A percentile compares a stretch with the other conserved stretches of the same genome.
phyloP scores from a whole-genome alignment of 306 rosid genomes.

The Cicer arietinum region DNA sequence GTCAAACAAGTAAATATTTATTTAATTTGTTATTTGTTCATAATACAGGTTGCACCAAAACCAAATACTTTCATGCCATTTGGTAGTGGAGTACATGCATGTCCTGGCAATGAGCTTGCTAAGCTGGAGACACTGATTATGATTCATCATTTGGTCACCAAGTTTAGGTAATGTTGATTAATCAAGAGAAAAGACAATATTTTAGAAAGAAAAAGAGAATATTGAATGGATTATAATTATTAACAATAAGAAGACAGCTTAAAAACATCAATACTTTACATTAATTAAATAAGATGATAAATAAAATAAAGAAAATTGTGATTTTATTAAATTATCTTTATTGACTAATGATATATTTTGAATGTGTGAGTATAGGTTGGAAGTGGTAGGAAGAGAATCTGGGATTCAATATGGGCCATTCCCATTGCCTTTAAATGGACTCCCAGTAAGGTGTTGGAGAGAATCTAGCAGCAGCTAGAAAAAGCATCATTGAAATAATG shows the following conservation, averaged over 20 bases:
- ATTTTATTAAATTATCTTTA: too few species aligned
- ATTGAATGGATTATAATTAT: neutral
- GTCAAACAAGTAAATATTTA: neutral
- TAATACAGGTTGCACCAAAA: constrained; percentile 72
- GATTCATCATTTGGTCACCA: constrained; percentile 87
- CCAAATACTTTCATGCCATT: constrained; percentile 94
- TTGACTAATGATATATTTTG: neutral
- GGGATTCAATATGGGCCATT: constrained; percentile 85
- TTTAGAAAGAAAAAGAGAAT: neutral
- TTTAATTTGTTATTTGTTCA: constrained; percentile 3
- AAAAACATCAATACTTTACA: neutral
- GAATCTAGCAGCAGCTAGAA: constrained; percentile 53
- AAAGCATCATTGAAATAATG: constrained; percentile 38
- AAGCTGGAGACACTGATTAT: constrained; percentile 82
- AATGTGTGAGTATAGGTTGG: constrained; percentile 69
- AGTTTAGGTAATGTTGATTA: constrained; percentile 66
- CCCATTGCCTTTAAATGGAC: constrained; percentile 82
- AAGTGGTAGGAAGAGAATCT: constrained; percentile 67
- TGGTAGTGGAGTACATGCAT: constrained; percentile 90
- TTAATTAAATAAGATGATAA: too few species aligned
- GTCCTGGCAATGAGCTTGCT: constrained; percentile 97
- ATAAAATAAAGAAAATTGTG: too few species aligned
- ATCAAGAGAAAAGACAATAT: neutral
- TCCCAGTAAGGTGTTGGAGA: constrained; percentile 78
- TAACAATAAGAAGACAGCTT: neutral